Evolutionary conservation across 805 yeast genomes (phyloP), one percentile per base, ranked within the genome.

Genomic region (Cyberlindnera euphorbiae): DNA sequence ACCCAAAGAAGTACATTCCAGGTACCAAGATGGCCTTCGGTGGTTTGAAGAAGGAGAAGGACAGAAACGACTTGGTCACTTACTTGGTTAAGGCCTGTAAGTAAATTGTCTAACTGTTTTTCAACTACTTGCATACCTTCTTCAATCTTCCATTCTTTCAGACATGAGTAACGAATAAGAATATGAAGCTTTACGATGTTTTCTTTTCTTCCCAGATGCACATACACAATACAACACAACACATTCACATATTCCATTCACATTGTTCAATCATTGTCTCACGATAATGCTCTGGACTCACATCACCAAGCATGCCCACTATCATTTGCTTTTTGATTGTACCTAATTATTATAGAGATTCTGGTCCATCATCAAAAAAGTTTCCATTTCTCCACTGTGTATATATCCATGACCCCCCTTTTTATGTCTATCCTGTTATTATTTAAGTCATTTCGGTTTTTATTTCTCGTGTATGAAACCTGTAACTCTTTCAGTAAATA

Each of bases 11-110:
- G 76, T 93, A 88, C 77, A 88, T 93, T 56, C 98, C 98, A 65
- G 98, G 98, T 69, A 93, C 97, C 75, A 93, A 93, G 84, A 93
- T 93, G 98, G 97, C 98, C 51, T 93, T 90, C 60, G 98, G 96
- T 73, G 98, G 98, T 75, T 79, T 93, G 71, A 93, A 93, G 89
- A 93, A 93, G 79, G 82, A 88, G 51, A 90, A 88, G 82, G 98
- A 93, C 77, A 87, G 97, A 82, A 85, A 86, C 73, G 97, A 93
- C 67, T 73, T 93, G 67, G 71, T 90, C 60, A 78, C 97, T 58
- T 90, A 87, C 83, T 75, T 90, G 64, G 60, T 57, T 28, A 55
- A 58, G 41, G 79, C 80, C 41, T 50, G 67, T 49, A 73, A 73
- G 66, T 73, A 71, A 60, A 15, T 13, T 8, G 16, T 7, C 11